Conservation (phyloP, 192 early-diverging fungal species). For the Coemansia sp. region DNA sequence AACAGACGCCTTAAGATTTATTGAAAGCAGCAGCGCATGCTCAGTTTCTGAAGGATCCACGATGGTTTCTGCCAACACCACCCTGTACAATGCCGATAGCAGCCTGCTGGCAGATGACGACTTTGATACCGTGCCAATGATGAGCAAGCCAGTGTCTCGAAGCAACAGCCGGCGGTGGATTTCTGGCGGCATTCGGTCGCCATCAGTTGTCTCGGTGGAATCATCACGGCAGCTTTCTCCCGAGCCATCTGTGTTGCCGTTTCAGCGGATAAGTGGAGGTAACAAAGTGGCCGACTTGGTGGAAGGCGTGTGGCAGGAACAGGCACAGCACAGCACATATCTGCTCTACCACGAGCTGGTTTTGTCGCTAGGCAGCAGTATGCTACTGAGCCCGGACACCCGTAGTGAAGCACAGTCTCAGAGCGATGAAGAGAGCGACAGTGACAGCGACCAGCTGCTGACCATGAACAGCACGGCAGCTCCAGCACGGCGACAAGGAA, state of each 20-base stretch:
- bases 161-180: slow-evolving; percentile 24
- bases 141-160: slow-evolving; percentile 5
- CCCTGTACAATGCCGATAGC: neutral
- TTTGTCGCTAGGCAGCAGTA: slow-evolving; percentile 11
- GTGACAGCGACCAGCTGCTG: slow-evolving; percentile 14
- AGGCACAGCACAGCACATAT: slow-evolving; percentile 29
- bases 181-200: slow-evolving; percentile 10
- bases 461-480: slow-evolving; percentile 16
- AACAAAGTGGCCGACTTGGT: slow-evolving; percentile 12
- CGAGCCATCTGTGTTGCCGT: neutral
- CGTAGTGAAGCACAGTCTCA: neutral
- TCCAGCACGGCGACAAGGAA: slow-evolving; percentile 1
- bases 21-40: slow-evolving; percentile 13
- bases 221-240: slow-evolving; percentile 2
- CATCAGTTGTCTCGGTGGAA: slow-evolving; percentile 7
- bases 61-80: neutral
- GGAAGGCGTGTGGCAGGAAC: slow-evolving; percentile 15
- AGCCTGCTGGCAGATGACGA: neutral
- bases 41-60: neutral
- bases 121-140: neutral
- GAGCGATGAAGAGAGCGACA: slow-evolving; percentile 3
- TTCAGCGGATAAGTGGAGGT: slow-evolving; percentile 15
- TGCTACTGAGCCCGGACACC: neutral
- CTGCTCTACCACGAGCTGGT: slow-evolving; percentile 37
- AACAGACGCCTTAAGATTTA: slow-evolving; percentile 29